These are phyloP conservation scores for Coemansia umbellata DNA, from an alignment of 192 early-diverging fungal genomes.

Conservation along the genomic window DNA sequence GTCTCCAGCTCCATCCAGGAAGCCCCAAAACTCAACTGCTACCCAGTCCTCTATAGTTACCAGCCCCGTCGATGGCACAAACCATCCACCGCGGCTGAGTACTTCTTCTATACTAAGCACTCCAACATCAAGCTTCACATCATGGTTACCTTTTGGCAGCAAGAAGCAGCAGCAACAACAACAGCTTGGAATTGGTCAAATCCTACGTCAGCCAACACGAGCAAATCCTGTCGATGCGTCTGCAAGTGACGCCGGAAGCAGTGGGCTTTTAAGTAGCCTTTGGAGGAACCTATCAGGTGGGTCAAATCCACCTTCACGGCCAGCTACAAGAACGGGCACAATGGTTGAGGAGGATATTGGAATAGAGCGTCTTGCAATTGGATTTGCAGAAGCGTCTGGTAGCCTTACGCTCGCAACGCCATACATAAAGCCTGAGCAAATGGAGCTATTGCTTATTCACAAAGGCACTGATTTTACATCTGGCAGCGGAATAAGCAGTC, in stretches of 20 bases:
- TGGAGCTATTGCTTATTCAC: slow-evolving; percentile 32
- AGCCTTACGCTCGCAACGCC: slow-evolving; percentile 25
- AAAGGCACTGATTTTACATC: slow-evolving; percentile 16
- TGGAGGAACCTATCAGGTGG: slow-evolving; percentile 43
- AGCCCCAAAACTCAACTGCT: neutral
- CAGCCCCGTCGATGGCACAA: neutral
- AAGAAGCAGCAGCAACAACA: slow-evolving; percentile 14
- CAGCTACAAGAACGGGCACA: slow-evolving; percentile 10
- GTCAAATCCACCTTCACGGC: slow-evolving; percentile 17
- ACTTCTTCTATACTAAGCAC: slow-evolving; percentile 40
- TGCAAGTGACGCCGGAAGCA: slow-evolving; percentile 35
- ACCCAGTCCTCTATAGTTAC: neutral
- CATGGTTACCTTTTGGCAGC: slow-evolving; percentile 35
- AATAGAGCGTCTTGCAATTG: slow-evolving; percentile 39
- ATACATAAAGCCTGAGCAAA: slow-evolving; percentile 43
- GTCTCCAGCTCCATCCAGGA: neutral
- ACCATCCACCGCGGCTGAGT: slow-evolving; percentile 20
- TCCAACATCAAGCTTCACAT: slow-evolving; percentile 26
- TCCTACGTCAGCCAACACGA: neutral
- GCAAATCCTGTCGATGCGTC: neutral
- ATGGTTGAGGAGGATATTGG: slow-evolving; percentile 15
- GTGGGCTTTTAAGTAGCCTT: slow-evolving; percentile 41
- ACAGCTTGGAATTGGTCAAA: neutral
- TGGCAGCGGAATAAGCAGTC: neutral
- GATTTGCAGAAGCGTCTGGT: slow-evolving; percentile 42